A percentile compares a stretch with the other conserved stretches of the same genome.
Conservation (phyloP, 108 stramenopile genomes). For the Pseudonitzschia pungens region DNA sequence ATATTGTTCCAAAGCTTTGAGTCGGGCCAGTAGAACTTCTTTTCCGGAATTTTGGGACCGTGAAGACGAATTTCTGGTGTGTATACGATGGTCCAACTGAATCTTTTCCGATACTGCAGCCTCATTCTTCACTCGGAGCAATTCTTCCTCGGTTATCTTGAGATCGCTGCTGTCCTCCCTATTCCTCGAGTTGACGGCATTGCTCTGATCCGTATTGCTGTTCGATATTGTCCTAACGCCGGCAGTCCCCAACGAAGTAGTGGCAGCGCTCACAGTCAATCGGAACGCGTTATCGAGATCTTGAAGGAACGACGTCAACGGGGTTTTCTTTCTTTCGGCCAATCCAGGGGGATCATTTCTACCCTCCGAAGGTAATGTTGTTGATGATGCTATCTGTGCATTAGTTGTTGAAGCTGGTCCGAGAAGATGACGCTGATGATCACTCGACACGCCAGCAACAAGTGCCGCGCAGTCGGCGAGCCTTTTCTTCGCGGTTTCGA, state of each 20-base stretch:
- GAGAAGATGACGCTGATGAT: neutral
- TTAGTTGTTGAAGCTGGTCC: neutral
- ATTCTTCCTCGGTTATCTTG: conserved; percentile 1
- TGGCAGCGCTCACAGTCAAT: neutral
- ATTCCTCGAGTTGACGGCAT: neutral
- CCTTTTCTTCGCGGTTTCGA: neutral
- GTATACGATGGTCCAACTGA: neutral
- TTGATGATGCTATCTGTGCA: neutral
- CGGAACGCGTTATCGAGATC: conserved; percentile 12
- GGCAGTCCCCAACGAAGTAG: neutral
- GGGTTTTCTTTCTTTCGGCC: neutral
- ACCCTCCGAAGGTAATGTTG: too few relatives aligned
- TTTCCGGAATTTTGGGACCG: neutral
- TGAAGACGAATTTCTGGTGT: neutral
- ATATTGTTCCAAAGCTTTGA: neutral
- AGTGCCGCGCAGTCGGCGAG: neutral
- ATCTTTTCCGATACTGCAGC: neutral
- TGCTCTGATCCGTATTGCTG: neutral
- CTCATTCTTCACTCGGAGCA: neutral
- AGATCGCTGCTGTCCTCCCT: neutral
- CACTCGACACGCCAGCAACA: neutral
- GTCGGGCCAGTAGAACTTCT: neutral
- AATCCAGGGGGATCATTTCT: neutral
- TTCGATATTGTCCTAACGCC: neutral
- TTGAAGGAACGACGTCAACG: neutral